Evolutionary conservation across 2,329 filamentous ascomycete species (phyloP).

Genomic region (Alternaria viburni): DNA sequence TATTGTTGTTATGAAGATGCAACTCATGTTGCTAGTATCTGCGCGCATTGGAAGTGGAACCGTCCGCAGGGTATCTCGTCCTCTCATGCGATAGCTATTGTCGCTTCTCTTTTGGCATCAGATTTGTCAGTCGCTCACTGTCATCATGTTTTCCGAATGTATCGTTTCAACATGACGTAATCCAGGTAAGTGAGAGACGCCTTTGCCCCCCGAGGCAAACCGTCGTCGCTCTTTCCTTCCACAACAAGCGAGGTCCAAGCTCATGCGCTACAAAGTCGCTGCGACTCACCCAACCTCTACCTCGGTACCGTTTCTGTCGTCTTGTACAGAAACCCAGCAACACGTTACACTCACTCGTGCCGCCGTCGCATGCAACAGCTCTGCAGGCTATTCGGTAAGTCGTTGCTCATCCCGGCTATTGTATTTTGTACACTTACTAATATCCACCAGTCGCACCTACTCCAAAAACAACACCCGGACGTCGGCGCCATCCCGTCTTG

Average conservation of each 20-base stretch:
- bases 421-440: not conserved
- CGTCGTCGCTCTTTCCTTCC: not conserved
- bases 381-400: not conserved
- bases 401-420: fast-evolving
- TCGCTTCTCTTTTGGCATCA: no score
- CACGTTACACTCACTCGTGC: fast-evolving
- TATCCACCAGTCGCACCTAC: not conserved
- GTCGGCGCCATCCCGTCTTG: not conserved
- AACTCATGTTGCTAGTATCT: not conserved
- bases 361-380: not conserved
- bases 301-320: not conserved
- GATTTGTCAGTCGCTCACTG: no score
- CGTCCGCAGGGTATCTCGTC: no score
- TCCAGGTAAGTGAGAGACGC: not conserved
- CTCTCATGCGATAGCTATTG: no score
- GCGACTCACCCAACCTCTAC: no score
- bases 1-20: not conserved
- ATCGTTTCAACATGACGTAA: not conserved
- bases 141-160: no score
- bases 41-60: not conserved
- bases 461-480: no score
- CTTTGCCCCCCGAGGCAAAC: fast-evolving
- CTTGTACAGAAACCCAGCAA: not conserved
- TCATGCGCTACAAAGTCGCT: not conserved
- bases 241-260: not conserved